Conservation (phyloP, 805 yeast species). For the Schizosaccharomyces octosporus region DNA sequence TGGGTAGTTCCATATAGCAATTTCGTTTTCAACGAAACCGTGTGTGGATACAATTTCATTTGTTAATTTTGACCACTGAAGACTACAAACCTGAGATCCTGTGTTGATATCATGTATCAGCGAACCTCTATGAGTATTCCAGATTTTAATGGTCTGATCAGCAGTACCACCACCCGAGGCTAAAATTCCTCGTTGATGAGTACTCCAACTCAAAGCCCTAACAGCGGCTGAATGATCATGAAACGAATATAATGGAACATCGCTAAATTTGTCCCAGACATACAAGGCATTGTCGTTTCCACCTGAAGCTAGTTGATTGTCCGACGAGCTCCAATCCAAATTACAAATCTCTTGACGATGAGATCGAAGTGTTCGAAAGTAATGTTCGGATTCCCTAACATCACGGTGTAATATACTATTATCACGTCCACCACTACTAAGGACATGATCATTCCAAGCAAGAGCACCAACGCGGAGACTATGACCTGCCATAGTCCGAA, state of each 20-base stretch:
- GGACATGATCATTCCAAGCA: conserved; percentile 82
- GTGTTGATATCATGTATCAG: conserved; percentile 65
- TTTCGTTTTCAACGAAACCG: conserved; percentile 76
- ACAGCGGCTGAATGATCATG: conserved; percentile 83
- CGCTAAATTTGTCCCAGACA: conserved; percentile 65
- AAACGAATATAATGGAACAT: conserved; percentile 44
- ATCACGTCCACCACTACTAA: conserved; percentile 75
- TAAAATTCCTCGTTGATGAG: conserved; percentile 77
- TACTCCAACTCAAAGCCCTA: conserved; percentile 92
- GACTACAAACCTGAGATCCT: conserved; percentile 87
- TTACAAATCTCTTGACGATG: conserved; percentile 96
- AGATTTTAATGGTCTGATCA: conserved; percentile 65
- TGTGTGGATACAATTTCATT: conserved; percentile 86
- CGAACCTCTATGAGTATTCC: conserved; percentile 70
- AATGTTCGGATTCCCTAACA: conserved; percentile 69
- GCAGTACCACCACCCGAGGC: conserved; percentile 97
- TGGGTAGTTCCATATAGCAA: conserved; percentile 84
- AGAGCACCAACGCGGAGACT: conserved; percentile 47
- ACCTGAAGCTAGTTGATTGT: conserved; percentile 79
- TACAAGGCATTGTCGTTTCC: conserved; percentile 75
- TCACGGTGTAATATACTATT: conserved; percentile 68
- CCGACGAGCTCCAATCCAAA: conserved; percentile 74
- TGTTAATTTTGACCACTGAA: conserved; percentile 77
- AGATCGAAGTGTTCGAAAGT: conserved; percentile 38
- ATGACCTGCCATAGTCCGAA: conserved; percentile 86